phyloP scores from a whole-genome alignment of 1,284 basidiomycete genomes.

The Moesziomyces aphidis region DNA sequence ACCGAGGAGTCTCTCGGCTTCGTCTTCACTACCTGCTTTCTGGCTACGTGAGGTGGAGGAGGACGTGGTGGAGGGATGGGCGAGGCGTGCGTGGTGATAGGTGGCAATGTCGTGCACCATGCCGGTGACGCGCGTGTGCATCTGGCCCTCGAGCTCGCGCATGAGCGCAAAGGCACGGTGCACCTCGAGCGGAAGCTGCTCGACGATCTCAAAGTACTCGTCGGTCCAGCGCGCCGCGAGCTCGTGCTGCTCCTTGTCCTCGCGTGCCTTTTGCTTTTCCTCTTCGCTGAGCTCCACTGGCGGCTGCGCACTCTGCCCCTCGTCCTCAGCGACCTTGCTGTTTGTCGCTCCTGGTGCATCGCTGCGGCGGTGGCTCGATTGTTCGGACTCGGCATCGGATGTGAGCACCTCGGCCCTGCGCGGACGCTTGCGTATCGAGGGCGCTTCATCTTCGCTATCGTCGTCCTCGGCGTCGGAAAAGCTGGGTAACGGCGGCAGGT shows the following conservation, averaged over 20 bases:
- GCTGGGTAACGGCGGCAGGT: conserved; percentile 11
- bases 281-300: conserved; percentile 29
- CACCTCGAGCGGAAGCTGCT: conserved; percentile 85
- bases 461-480: conserved; percentile 24
- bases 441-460: conserved; percentile 22
- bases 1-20: conserved; percentile 35
- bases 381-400: background rate
- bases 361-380: background rate
- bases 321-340: too few relatives aligned
- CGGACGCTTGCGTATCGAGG: conserved; percentile 16
- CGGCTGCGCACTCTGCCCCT: background rate
- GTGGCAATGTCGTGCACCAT: conserved; percentile 22
- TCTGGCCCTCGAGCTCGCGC: conserved; percentile 83
- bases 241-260: conserved; percentile 45
- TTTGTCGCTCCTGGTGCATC: conserved; percentile 5
- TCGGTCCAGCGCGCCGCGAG: conserved; percentile 58
- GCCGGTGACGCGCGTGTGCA: conserved; percentile 56
- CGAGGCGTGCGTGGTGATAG: conserved; percentile 37
- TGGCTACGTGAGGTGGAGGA: background rate
- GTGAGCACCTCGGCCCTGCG: conserved; percentile 9
- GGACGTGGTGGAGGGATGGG: conserved; percentile 12
- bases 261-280: conserved; percentile 24
- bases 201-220: conserved; percentile 72
- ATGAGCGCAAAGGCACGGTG: conserved; percentile 83
- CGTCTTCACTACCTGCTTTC: conserved; percentile 27